A percentile compares a stretch with the other conserved stretches of the same genome.
phyloP scores from a whole-genome alignment of 1,284 basidiomycete species.

The Salmacisia buchloeana region DNA sequence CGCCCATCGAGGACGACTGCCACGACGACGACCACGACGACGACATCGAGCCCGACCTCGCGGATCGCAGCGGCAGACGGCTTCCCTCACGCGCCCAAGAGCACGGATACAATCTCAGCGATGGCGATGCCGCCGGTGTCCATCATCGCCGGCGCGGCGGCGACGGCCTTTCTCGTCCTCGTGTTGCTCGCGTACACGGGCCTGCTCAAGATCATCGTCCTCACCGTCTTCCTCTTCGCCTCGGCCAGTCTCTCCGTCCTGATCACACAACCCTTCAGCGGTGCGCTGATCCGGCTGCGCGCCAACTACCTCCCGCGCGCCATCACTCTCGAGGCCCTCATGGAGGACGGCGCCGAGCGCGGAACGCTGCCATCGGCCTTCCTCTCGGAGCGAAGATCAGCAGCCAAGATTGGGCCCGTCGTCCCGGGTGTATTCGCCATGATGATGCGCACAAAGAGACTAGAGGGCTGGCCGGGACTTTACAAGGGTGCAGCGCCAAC shows the following conservation, averaged over 20 bases:
- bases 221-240: constrained; percentile 33
- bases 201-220: constrained; percentile 17
- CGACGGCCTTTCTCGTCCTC: neutral
- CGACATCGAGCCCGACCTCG: no score
- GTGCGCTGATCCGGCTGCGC: constrained; percentile 41
- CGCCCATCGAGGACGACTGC: no score
- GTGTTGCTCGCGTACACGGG: constrained; percentile 1
- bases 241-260: constrained; percentile 26
- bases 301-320: constrained; percentile 49
- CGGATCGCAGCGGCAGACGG: no score
- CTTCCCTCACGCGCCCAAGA: neutral
- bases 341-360: constrained; percentile 35
- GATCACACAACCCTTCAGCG: constrained; percentile 42
- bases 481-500: constrained; percentile 33
- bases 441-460: constrained; percentile 34
- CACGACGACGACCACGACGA: no score
- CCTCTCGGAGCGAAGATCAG: constrained; percentile 24
- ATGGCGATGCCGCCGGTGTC: neutral
- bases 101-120: neutral
- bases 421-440: constrained; percentile 40
- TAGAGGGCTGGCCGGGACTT: constrained; percentile 47
- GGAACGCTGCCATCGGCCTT: constrained; percentile 25
- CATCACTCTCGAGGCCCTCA: constrained; percentile 43
- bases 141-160: neutral
- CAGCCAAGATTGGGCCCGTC: constrained; percentile 46